Conservation (phyloP, 148 eudicot genomes). For the Cornus kousa region DNA sequence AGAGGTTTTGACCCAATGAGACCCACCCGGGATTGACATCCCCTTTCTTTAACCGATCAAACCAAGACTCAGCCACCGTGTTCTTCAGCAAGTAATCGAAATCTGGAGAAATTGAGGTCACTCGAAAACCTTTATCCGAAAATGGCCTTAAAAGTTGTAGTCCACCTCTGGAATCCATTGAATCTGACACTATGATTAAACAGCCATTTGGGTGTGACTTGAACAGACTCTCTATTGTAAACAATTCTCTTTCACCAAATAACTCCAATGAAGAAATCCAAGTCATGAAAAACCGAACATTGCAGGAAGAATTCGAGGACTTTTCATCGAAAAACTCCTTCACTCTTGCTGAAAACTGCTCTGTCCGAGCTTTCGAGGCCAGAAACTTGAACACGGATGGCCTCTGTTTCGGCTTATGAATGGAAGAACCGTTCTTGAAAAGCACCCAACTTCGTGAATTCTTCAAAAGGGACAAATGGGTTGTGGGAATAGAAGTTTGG, state of each 20-base stretch:
- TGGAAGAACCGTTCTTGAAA: not conserved
- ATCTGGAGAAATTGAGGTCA: conserved; percentile 65
- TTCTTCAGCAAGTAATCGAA: conserved; percentile 51
- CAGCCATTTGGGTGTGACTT: conserved; percentile 69
- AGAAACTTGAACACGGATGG: conserved; percentile 7
- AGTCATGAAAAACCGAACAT: conserved; percentile 70
- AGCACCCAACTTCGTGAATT: not conserved
- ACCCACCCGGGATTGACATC: conserved; percentile 50
- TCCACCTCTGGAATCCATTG: conserved; percentile 60
- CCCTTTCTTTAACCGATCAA: conserved; percentile 43
- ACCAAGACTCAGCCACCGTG: conserved; percentile 63
- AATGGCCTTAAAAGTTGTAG: conserved; percentile 48
- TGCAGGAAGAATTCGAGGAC: conserved; percentile 20
- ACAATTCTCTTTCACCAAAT: conserved; percentile 55
- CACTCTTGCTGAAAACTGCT: conserved; percentile 40
- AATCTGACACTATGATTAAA: conserved; percentile 58
- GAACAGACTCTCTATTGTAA: conserved; percentile 62
- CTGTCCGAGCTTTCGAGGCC: conserved; percentile 9
- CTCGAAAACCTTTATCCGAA: conserved; percentile 32
- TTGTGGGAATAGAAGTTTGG: conserved; percentile 9
- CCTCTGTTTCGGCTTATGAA: conserved; percentile 11
- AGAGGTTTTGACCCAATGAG: conserved; percentile 77
- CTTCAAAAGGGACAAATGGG: conserved; percentile 16
- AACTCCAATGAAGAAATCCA: conserved; percentile 71
- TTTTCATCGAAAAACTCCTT: conserved; percentile 42